Base-by-base conservation (phyloP, 176 grass and related monocot genomes). In the Avena eriantha region DNA sequence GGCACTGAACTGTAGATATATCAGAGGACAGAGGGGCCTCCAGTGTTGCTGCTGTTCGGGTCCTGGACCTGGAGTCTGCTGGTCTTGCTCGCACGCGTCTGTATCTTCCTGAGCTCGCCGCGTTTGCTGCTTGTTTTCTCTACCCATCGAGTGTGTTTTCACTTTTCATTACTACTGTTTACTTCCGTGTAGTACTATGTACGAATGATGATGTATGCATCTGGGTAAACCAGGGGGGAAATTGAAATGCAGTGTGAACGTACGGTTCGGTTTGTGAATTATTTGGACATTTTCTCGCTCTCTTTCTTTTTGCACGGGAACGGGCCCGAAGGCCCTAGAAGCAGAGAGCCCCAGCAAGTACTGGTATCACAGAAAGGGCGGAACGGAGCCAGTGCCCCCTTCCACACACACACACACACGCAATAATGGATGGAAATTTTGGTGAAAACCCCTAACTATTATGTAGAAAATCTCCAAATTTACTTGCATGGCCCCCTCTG, bases 1-100 rank as follows among this genome's bases (percentile, higher is more conserved):
- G 81, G 39, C 57, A 57, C 48, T 60, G 69, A 84, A 87, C 49
- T 91, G 89, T 91, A 91, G 80, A 90, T 90, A 90, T 26, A 68
- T 69, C 67, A 84, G 80, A 80, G 73, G 49, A 31, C 47, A 50
- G 72, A 76, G 73, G 57, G 48, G 68, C 68, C 85, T 86, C 79
- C 43, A 39, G 48, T 39, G 58, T 69, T 69, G 72, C 31, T 22
- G 71, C 50, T 83, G 69, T 60, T 74, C 23, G 4, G 74, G 8
- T 55, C 26, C 48, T 35, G 39, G 39, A 1, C 26, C 48, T 35
- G 39, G 39, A 1, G 6, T 76, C 46, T 34, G 26, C 43, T 43
- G 60, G 46, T 49, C n/a, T 73, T 49, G 10, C 60, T 13, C 12
- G 24, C 22, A 10, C 21, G 58, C 22, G 77, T 45, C 26, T 18